phyloP scores from a whole-genome alignment of 2,329 filamentous ascomycete species.

The Fusarium staphyleae region DNA sequence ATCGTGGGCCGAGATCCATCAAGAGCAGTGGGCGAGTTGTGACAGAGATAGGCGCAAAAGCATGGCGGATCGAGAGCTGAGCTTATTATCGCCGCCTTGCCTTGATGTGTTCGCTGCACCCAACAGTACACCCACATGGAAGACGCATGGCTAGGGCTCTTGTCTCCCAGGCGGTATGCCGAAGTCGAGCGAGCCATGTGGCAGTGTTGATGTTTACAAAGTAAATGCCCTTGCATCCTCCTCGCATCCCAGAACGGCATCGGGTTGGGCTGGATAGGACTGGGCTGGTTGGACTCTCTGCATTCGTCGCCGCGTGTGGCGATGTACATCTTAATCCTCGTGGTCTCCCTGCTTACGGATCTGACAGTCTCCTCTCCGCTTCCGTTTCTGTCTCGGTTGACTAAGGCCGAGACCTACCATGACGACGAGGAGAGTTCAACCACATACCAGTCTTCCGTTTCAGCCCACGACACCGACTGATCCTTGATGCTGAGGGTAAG shows the following conservation, averaged over 20 bases:
- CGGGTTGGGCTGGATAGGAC: slow-evolving; percentile 10
- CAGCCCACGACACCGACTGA: slow-evolving; percentile 27
- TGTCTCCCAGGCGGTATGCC: neutral
- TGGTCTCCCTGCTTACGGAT: slow-evolving; percentile 19
- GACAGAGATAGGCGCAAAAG: slow-evolving; percentile 2
- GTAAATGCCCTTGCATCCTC: neutral
- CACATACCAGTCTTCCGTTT: slow-evolving; percentile 39
- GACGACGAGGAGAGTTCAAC: slow-evolving; percentile 20
- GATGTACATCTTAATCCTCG: slow-evolving; percentile 4
- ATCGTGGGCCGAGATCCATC: slow-evolving; percentile 1
- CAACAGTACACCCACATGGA: neutral
- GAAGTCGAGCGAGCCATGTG: slow-evolving; percentile 17
- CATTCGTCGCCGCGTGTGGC: slow-evolving; percentile 17
- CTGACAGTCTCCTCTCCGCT: neutral
- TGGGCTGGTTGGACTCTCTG: no score
- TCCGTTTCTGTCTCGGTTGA: slow-evolving; percentile 6
- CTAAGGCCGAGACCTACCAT: slow-evolving; percentile 14
- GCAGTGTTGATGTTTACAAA: slow-evolving; percentile 16
- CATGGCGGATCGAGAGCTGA: slow-evolving; percentile 1
- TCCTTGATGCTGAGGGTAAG: slow-evolving; percentile 6
- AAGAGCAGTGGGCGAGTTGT: slow-evolving; percentile 8
- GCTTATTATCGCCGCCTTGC: neutral
- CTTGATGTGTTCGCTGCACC: neutral
- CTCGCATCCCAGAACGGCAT: slow-evolving; percentile 1
- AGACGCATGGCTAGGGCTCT: neutral